phyloP scores from a whole-genome alignment of 371 early-diverging fungal species.

The Zopfochytrium polystomum region DNA sequence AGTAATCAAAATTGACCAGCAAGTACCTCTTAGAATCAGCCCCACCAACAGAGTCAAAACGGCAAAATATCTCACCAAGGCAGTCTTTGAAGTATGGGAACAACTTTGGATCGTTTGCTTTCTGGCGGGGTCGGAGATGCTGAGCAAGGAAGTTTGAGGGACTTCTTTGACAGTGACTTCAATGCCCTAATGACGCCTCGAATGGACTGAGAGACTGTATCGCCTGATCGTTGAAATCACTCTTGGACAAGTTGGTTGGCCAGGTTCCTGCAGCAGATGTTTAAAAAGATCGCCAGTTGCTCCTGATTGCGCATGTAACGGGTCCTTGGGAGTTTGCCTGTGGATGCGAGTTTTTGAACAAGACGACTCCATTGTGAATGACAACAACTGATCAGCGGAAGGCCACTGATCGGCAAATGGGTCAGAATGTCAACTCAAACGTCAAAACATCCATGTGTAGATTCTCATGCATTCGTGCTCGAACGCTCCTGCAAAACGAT shows the following conservation, averaged over 20 bases:
- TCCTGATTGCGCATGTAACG: not conserved
- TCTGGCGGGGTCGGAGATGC: too few relatives aligned
- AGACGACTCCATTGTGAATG: too few relatives aligned
- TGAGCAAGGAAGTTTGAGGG: constrained; percentile 2
- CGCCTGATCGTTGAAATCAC: too few relatives aligned
- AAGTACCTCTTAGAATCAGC: not conserved
- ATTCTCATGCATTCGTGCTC: too few relatives aligned
- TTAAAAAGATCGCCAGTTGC: constrained; percentile 12
- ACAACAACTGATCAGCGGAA: too few relatives aligned
- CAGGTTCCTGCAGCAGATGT: not conserved
- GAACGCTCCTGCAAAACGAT: too few relatives aligned
- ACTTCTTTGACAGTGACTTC: not conserved
- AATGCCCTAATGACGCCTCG: not conserved
- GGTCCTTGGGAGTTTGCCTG: not conserved
- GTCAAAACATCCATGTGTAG: too few relatives aligned
- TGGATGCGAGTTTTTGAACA: not conserved
- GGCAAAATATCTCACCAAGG: too few relatives aligned
- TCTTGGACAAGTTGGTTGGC: constrained; percentile 1
- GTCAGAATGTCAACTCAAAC: too few relatives aligned
- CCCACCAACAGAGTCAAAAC: not conserved
- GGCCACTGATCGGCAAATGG: too few relatives aligned
- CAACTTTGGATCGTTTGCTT: not conserved
- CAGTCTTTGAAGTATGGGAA: constrained; percentile 8
- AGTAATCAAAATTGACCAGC: not conserved
- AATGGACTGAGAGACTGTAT: not conserved